These are phyloP conservation scores for Lachancea sp. DNA, from an alignment of 805 yeast genomes.

Conservation along the genomic window DNA sequence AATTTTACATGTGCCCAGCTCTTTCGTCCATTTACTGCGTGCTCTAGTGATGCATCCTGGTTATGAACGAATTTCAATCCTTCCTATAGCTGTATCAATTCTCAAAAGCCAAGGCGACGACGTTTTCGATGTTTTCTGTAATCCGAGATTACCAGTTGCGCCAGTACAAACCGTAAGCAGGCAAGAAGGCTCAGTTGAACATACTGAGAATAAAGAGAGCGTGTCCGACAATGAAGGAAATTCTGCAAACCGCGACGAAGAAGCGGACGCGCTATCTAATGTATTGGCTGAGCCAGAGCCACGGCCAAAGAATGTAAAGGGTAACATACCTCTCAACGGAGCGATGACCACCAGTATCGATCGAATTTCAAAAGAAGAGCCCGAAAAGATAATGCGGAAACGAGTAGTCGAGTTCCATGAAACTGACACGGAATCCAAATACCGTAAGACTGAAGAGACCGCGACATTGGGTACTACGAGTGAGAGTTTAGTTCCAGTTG, in stretches of 20 bases:
- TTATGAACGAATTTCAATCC: slow-evolving; percentile 49
- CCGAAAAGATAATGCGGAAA: slow-evolving; percentile 19
- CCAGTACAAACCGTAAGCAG: slow-evolving; percentile 24
- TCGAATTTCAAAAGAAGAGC: slow-evolving; percentile 20
- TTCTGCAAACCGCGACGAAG: too few species aligned
- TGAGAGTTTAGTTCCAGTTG: background rate
- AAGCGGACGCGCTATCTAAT: too few species aligned
- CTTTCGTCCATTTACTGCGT: slow-evolving; percentile 39
- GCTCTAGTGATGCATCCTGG: slow-evolving; percentile 66
- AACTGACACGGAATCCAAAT: background rate
- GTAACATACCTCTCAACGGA: too few species aligned
- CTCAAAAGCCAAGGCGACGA: slow-evolving; percentile 42
- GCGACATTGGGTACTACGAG: background rate
- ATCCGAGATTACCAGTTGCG: slow-evolving; percentile 67
- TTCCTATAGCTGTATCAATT: slow-evolving; percentile 61
- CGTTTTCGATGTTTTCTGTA: slow-evolving; percentile 52
- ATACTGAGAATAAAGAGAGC: background rate
- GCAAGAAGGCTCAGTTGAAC: background rate
- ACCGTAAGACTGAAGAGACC: background rate
- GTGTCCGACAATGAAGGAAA: too few species aligned
- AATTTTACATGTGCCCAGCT: slow-evolving; percentile 25
- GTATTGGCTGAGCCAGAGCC: too few species aligned
- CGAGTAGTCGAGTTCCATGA: slow-evolving; percentile 9
- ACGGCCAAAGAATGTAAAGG: too few species aligned
- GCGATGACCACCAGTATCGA: slow-evolving; percentile 6